These are phyloP conservation scores for Boletus huronensis DNA, from an alignment of 768 basidiomycete genomes.

Conservation along the genomic window DNA sequence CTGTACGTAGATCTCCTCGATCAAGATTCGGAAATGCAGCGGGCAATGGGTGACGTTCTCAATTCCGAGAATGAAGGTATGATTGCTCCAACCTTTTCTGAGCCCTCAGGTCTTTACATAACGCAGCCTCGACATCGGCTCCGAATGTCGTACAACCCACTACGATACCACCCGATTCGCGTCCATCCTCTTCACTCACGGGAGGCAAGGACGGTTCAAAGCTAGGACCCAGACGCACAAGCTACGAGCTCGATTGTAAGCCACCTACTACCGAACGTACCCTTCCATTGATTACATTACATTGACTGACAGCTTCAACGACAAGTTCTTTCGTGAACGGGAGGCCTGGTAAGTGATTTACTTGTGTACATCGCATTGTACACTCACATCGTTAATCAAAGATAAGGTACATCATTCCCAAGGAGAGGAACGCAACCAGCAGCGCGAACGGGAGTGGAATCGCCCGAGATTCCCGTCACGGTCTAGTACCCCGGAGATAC, in stretches of 20 bases:
- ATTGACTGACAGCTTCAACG: constrained; percentile 26
- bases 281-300: neutral
- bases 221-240: constrained; percentile 6
- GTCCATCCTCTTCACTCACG: constrained; percentile 15
- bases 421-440: constrained; percentile 32
- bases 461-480: constrained; percentile 27
- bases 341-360: constrained; percentile 23
- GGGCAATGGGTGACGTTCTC: constrained; percentile 53
- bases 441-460: constrained; percentile 52
- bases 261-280: neutral
- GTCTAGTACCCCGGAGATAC: constrained; percentile 24
- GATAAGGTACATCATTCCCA: constrained; percentile 30
- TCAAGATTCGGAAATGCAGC: constrained; percentile 70
- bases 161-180: constrained; percentile 5
- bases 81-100: neutral
- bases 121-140: constrained; percentile 13
- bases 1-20: constrained; percentile 55
- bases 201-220: neutral
- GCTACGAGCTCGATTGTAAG: constrained; percentile 20
- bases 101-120: neutral
- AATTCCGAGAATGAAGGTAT: constrained; percentile 46
- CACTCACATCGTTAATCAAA: constrained; percentile 8
- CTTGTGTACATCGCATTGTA: neutral
- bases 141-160: constrained; percentile 5
- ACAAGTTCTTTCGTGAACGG: constrained; percentile 22